phyloP scores from a whole-genome alignment of 2,329 filamentous ascomycete species.

The Nigrospora sphaerica region DNA sequence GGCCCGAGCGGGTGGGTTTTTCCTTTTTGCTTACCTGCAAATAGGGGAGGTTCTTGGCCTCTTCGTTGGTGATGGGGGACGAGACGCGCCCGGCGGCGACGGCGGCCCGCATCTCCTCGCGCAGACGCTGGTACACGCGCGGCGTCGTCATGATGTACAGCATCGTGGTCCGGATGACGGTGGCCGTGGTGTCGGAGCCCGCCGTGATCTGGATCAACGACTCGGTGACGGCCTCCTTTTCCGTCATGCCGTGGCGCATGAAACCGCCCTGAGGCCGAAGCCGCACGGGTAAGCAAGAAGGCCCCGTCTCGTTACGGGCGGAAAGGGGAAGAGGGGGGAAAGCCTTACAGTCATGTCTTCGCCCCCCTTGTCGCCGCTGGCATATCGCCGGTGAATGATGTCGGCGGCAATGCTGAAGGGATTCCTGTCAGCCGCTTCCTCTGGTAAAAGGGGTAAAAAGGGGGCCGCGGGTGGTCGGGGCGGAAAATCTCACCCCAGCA shows the following conservation, averaged over 20 bases:
- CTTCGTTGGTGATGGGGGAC: conserved; percentile 1
- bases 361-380: background rate
- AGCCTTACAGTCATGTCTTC: conserved; percentile 4
- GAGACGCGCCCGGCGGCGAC: background rate
- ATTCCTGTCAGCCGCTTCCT: background rate
- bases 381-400: background rate
- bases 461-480: background rate
- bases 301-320: background rate
- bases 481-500: background rate
- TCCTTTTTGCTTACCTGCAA: conserved; percentile 1
- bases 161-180: conserved; percentile 3
- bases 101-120: background rate
- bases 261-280: background rate
- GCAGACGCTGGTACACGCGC: conserved; percentile 2
- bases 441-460: background rate
- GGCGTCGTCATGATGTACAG: conserved; percentile 1
- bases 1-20: no score
- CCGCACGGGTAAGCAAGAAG: background rate
- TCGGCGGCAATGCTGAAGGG: background rate
- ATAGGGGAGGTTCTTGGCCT: conserved; percentile 4
- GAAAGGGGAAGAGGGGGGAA: background rate
- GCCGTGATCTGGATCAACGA: background rate
- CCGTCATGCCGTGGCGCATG: background rate
- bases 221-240: background rate
- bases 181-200: conserved; percentile 4